Percentiles rank a stretch among this genome's conserved stretches.
Conservation (phyloP, 208 protist species). For the Trypanosoma avium region DNA sequence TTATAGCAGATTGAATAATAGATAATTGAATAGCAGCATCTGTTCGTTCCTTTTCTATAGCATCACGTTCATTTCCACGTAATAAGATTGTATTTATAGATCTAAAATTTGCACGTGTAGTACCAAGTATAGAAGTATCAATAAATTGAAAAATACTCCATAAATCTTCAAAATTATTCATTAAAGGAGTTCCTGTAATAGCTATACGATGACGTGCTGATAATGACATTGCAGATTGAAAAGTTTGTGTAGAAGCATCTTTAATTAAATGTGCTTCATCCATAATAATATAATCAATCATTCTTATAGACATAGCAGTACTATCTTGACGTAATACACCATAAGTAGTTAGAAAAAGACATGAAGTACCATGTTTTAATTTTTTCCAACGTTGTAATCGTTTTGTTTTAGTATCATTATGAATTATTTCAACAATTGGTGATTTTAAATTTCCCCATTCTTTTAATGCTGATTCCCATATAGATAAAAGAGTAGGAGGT, state of each 20-base stretch:
- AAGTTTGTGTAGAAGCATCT: conserved; percentile 54
- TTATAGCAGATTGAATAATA: conserved; percentile 54
- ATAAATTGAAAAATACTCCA: conserved; percentile 85
- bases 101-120: conserved; percentile 38
- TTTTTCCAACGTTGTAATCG: conserved; percentile 55
- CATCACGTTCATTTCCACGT: conserved; percentile 78
- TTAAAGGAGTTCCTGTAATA: conserved; percentile 81
- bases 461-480: conserved; percentile 93
- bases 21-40: conserved; percentile 41
- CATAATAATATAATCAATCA: conserved; percentile 84
- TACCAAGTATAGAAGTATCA: conserved; percentile 60
- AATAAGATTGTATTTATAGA: conserved; percentile 50
- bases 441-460: conserved; percentile 42
- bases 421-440: conserved; percentile 49
- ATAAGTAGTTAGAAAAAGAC: conserved; percentile 80
- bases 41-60: conserved; percentile 34
- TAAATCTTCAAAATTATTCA: conserved; percentile 86
- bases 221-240: conserved; percentile 57
- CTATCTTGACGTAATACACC: conserved; percentile 80
- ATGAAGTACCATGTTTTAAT: conserved; percentile 48
- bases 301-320: conserved; percentile 34
- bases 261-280: conserved; percentile 88
- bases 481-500: conserved; percentile 85
- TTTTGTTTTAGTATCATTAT: conserved; percentile 48
- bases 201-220: conserved; percentile 77